Evolutionary conservation across 2,329 filamentous ascomycete genomes (phyloP).

Genomic region (Colletotrichum spaethianum): DNA sequence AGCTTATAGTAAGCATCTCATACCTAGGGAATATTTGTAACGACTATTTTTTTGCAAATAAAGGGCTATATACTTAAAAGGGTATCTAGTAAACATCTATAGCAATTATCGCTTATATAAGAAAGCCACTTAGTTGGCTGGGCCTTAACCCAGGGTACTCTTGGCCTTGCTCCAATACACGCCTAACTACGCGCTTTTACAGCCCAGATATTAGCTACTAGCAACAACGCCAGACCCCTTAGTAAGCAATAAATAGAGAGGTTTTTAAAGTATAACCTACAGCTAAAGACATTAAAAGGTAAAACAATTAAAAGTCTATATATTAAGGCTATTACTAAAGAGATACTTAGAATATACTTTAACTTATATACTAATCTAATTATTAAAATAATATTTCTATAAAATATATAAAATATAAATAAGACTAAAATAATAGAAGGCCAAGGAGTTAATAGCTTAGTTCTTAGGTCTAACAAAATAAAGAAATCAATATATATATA

Average conservation of each 20-base stretch:
- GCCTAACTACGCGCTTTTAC: not conserved
- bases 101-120: not conserved
- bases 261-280: not conserved
- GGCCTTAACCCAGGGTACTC: not conserved
- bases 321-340: not conserved
- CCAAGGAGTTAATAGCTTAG: not conserved
- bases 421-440: slow-evolving; percentile 12
- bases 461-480: not conserved
- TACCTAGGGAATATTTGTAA: not conserved
- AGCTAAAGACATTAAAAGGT: not conserved
- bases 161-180: not conserved
- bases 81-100: not conserved
- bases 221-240: not conserved
- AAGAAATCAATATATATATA: too few species aligned
- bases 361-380: not conserved
- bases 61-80: not conserved
- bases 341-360: not conserved
- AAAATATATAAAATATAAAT: slow-evolving; percentile 28
- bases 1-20: not conserved
- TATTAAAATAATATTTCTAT: not conserved
- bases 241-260: not conserved
- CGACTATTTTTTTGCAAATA: not conserved
- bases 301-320: not conserved
- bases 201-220: not conserved
- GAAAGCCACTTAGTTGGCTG: not conserved